Evolutionary conservation across 345 rosid genomes (phyloP).

Genomic region (Melaleuca alternifolia): DNA sequence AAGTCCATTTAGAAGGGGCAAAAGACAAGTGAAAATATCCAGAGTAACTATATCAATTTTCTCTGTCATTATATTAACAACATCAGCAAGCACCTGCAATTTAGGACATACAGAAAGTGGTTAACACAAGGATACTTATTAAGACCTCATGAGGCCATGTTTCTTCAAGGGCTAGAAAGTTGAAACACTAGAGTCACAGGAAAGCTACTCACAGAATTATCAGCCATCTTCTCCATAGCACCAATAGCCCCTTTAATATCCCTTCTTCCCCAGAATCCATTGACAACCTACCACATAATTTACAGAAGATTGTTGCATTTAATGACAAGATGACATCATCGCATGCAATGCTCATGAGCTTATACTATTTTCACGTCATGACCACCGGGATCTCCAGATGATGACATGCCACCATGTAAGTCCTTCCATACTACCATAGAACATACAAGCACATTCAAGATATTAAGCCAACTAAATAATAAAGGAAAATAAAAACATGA

Average conservation of each 20-base stretch:
- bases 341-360: background rate
- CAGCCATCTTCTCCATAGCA: constrained; percentile 92
- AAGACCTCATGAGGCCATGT: background rate
- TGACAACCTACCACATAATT: constrained; percentile 41
- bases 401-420: background rate
- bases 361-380: background rate
- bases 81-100: constrained; percentile 80
- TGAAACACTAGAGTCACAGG: background rate
- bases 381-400: background rate
- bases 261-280: constrained; percentile 82
- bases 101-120: background rate
- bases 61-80: constrained; percentile 46
- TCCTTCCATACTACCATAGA: background rate
- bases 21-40: constrained; percentile 76
- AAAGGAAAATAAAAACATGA: background rate
- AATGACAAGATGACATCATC: background rate
- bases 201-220: constrained; percentile 55
- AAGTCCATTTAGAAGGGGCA: constrained; percentile 70
- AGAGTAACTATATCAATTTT: constrained; percentile 67
- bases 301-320: background rate
- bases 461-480: background rate
- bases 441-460: background rate
- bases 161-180: background rate
- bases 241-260: constrained; percentile 68
- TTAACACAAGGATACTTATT: background rate